These are phyloP conservation scores for Byssothecium circinans DNA, from an alignment of 2,329 filamentous ascomycete species.

Conservation along the genomic window DNA sequence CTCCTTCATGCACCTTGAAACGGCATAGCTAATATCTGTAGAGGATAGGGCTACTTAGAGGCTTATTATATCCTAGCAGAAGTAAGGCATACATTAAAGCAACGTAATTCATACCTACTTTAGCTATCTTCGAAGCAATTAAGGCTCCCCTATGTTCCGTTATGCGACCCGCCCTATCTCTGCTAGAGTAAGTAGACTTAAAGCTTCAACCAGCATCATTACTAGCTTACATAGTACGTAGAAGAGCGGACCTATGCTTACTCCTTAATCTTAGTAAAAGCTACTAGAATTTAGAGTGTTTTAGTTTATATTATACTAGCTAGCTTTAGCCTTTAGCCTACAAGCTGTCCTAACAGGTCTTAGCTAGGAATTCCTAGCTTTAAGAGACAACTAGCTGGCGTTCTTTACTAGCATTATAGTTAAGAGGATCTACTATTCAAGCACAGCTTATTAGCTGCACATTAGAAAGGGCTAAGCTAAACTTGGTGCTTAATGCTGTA, in stretches of 20 bases:
- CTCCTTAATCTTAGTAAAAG: constrained; percentile 3
- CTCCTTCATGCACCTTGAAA: too few relatives aligned
- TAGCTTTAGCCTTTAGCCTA: constrained; percentile 4
- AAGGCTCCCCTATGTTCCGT: constrained; percentile 4
- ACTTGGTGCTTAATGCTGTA: constrained; percentile 5
- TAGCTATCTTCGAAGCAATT: constrained; percentile 5
- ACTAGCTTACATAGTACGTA: constrained; percentile 3
- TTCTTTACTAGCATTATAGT: constrained; percentile 3
- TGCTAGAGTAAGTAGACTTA: constrained; percentile 1
- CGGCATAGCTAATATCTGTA: too few relatives aligned
- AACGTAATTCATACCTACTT: constrained; percentile 6
- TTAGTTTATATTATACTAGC: constrained; percentile 4
- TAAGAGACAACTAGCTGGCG: constrained; percentile 2
- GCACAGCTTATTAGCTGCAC: constrained; percentile 4
- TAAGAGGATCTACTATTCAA: constrained; percentile 3
- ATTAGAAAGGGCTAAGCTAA: constrained; percentile 5
- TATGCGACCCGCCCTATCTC: constrained; percentile 4
- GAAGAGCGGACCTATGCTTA: constrained; percentile 4
- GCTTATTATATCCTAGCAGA: too few relatives aligned
- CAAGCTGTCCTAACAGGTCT: constrained; percentile 1
- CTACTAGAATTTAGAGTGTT: constrained; percentile 7
- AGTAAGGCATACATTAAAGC: not conserved
- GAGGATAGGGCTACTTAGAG: too few relatives aligned
- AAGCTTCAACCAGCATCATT: constrained; percentile 4
- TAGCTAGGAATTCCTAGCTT: constrained; percentile 6